These are phyloP conservation scores for Craspedostauros australis DNA, from an alignment of 108 stramenopile species.

Conservation along the genomic window DNA sequence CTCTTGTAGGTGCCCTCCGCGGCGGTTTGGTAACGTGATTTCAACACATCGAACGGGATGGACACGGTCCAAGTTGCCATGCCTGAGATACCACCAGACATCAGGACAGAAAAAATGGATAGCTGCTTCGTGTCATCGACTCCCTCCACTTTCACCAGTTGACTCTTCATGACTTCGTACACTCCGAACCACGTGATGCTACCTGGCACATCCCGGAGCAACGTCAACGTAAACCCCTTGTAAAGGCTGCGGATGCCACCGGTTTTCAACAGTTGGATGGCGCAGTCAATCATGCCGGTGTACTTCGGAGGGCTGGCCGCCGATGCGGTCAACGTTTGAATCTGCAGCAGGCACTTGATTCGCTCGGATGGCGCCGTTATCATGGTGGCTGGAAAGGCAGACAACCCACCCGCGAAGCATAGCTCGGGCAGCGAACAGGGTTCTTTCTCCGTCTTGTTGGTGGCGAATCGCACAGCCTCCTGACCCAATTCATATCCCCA, in stretches of 20 bases:
- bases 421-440: constrained; percentile 35
- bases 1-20: constrained; percentile 67
- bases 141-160: constrained; percentile 54
- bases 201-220: constrained; percentile 77
- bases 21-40: constrained; percentile 75
- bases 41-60: constrained; percentile 79
- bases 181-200: constrained; percentile 78
- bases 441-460: neutral
- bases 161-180: constrained; percentile 69
- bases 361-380: constrained; percentile 82
- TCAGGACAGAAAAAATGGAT: constrained; percentile 58
- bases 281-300: constrained; percentile 73
- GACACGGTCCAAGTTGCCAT: constrained; percentile 74
- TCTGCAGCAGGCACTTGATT: constrained; percentile 83
- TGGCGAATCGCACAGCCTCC: constrained; percentile 26
- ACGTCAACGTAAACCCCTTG: constrained; percentile 67
- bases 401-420: constrained; percentile 69
- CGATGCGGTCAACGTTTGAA: constrained; percentile 28
- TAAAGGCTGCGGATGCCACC: constrained; percentile 71
- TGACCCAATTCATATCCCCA: constrained; percentile 88
- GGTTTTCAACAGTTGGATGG: constrained; percentile 35
- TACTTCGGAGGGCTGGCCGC: constrained; percentile 34
- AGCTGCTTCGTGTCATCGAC: constrained; percentile 56
- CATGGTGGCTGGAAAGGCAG: constrained; percentile 65
- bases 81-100: constrained; percentile 81